phyloP scores from a whole-genome alignment of 257 asterid species.

The Henckelia pumila region DNA sequence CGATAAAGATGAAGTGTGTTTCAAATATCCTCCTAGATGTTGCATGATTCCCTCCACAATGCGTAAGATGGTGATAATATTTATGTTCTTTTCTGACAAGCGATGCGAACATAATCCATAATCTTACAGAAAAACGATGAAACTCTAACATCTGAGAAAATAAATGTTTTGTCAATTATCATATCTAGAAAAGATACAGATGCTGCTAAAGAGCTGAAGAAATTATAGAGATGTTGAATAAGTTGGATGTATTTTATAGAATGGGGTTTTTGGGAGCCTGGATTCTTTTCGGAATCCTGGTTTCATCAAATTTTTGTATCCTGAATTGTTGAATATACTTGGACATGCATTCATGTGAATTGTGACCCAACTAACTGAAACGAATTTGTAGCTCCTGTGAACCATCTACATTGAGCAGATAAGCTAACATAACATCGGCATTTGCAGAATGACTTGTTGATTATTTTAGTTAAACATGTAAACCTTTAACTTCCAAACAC shows the following conservation, averaged over 20 bases:
- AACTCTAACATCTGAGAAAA: neutral
- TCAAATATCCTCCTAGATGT: neutral
- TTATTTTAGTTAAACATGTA: neutral
- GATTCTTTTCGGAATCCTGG: neutral
- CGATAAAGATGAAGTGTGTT: neutral
- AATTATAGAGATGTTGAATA: neutral
- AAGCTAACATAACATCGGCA: neutral
- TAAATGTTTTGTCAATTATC: neutral
- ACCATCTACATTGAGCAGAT: neutral
- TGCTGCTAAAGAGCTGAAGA: neutral
- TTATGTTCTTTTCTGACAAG: neutral
- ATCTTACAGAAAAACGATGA: neutral
- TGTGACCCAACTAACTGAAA: neutral
- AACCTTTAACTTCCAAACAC: constrained; percentile 5
- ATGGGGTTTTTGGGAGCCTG: neutral
- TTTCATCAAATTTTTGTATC: neutral
- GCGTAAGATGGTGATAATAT: neutral
- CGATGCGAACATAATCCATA: neutral
- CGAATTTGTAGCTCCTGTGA: neutral
- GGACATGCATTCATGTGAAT: neutral
- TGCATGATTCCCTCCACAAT: neutral
- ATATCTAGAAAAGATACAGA: neutral
- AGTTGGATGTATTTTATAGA: neutral
- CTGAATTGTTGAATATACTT: neutral
- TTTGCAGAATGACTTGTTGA: neutral